Evolutionary conservation across 805 yeast species (phyloP).

Genomic region (Saturnispora sanitii): DNA sequence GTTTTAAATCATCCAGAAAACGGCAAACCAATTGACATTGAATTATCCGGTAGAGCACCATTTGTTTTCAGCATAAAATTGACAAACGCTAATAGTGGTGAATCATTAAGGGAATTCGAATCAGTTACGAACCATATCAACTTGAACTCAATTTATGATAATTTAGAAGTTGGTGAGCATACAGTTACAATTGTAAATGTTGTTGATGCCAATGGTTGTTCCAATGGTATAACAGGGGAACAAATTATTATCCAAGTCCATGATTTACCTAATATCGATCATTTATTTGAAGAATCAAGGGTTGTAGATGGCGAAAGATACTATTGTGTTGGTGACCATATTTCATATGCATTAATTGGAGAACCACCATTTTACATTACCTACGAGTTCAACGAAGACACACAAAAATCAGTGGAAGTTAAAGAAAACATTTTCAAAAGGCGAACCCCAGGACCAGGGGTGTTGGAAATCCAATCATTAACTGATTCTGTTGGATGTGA

Average conservation of each 20-base stretch:
- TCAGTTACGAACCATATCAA: conserved; percentile 31
- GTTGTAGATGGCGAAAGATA: conserved; percentile 27
- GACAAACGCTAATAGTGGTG: conserved; percentile 33
- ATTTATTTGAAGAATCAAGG: conserved; percentile 28
- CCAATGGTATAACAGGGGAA: conserved; percentile 22
- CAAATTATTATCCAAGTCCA: conserved; percentile 49
- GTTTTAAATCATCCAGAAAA: conserved; percentile 19
- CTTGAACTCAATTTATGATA: conserved; percentile 36
- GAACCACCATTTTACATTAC: conserved; percentile 67
- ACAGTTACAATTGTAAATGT: conserved; percentile 47
- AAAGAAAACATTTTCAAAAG: conserved; percentile 39
- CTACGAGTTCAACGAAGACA: conserved; percentile 60
- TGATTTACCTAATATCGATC: conserved; percentile 61
- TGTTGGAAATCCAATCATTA: conserved; percentile 51
- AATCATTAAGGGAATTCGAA: conserved; percentile 37
- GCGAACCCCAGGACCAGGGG: conserved; percentile 78
- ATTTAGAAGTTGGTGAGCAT: conserved; percentile 63
- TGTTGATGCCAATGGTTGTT: conserved; percentile 64
- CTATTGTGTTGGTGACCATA: conserved; percentile 89
- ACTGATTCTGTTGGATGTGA: conserved; percentile 70
- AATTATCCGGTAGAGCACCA: conserved; percentile 61
- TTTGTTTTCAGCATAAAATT: conserved; percentile 41
- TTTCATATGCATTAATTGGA: conserved; percentile 68
- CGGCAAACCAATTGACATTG: conserved; percentile 44
- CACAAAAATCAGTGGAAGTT: conserved; percentile 41